Evolutionary conservation across 352 stramenopile genomes (phyloP).

Genomic region (Phytophthora macrochlamydospora): DNA sequence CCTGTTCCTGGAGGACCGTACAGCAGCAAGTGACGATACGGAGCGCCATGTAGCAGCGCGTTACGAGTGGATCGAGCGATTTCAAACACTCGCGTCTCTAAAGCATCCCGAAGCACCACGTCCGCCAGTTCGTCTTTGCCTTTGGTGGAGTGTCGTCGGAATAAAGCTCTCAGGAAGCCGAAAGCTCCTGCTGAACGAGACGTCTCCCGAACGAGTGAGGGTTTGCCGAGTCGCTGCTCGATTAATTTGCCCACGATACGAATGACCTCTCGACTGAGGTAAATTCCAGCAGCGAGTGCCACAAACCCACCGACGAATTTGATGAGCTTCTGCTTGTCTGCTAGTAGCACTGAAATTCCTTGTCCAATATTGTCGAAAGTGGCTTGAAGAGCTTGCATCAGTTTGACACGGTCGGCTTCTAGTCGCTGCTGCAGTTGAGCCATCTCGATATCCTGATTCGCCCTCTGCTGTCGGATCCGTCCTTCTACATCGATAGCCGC

Average conservation of each 20-base stretch:
- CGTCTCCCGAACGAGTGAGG: conserved; percentile 74
- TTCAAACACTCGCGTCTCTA: conserved; percentile 70
- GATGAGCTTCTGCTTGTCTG: conserved; percentile 62
- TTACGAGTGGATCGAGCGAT: conserved; percentile 70
- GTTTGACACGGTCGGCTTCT: conserved; percentile 65
- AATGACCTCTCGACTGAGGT: conserved; percentile 64
- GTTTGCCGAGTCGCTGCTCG: conserved; percentile 71
- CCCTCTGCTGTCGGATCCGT: conserved; percentile 67
- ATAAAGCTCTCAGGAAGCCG: conserved; percentile 41
- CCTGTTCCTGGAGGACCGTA: conserved; percentile 85
- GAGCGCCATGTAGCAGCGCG: conserved; percentile 60
- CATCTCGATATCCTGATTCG: conserved; percentile 80
- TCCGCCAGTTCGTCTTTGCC: conserved; percentile 54
- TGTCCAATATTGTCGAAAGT: conserved; percentile 77
- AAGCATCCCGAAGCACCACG: conserved; percentile 53
- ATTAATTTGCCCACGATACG: conserved; percentile 64
- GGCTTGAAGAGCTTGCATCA: conserved; percentile 67
- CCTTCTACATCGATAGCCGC: conserved; percentile 67
- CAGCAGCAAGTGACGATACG: conserved; percentile 84
- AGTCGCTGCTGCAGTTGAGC: conserved; percentile 60
- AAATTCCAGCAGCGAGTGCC: conserved; percentile 58
- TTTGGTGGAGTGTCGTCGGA: conserved; percentile 31
- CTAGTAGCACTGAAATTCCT: conserved; percentile 53
- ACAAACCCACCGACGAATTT: conserved; percentile 69
- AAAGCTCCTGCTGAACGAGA: conserved; percentile 52